Conservation (phyloP, 305 asterid species). For the Solanum hybrid region DNA sequence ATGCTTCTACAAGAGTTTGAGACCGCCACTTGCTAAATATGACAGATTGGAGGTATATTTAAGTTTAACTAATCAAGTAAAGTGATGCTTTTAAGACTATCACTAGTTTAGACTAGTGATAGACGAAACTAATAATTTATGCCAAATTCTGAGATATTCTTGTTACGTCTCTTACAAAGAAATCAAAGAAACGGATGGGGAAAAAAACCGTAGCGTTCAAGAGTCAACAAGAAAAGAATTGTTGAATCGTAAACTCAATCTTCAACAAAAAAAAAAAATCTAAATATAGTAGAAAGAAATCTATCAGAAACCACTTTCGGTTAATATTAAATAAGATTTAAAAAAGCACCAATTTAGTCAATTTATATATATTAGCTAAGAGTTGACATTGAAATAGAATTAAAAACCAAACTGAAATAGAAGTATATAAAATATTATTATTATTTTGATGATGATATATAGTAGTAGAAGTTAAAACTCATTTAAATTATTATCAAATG, state of each 20-base stretch:
- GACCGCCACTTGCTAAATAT: too few relatives aligned
- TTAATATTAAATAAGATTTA: neutral
- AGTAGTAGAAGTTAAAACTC: neutral
- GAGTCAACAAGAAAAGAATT: neutral
- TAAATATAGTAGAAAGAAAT: neutral
- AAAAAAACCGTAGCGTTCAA: neutral
- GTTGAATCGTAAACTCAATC: neutral
- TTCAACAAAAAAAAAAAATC: neutral
- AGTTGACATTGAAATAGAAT: neutral
- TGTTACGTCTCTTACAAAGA: neutral
- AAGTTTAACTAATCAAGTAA: too few relatives aligned
- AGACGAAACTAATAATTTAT: too few relatives aligned
- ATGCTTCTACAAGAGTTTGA: neutral
- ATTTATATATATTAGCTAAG: neutral
- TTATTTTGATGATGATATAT: neutral
- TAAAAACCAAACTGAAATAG: neutral
- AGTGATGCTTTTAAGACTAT: too few relatives aligned
- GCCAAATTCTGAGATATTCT: too few relatives aligned
- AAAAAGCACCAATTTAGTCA: neutral
- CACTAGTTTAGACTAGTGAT: too few relatives aligned
- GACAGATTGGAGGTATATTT: too few relatives aligned
- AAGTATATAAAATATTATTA: neutral
- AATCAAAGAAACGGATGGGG: neutral
- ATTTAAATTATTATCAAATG: neutral
- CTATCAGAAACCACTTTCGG: neutral